These are phyloP conservation scores for Auricularia auricula-judae DNA, from an alignment of 768 basidiomycete genomes.

Conservation along the genomic window DNA sequence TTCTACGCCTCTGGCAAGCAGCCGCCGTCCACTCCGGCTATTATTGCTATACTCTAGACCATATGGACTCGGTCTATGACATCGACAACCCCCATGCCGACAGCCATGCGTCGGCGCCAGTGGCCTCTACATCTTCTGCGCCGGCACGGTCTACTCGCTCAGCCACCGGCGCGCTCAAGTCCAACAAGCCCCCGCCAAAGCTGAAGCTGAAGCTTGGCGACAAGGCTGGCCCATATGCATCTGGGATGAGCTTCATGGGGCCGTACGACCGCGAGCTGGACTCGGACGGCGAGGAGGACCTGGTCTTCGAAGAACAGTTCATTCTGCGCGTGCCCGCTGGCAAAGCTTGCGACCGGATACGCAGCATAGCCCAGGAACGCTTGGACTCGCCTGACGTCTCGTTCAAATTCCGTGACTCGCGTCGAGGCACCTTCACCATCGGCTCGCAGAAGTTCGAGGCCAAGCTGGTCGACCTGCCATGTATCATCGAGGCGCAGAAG, in stretches of 20 bases:
- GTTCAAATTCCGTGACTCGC: constrained; percentile 95
- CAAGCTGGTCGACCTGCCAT: constrained; percentile 93
- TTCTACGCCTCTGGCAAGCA: no score
- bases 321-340: constrained; percentile 82
- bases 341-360: constrained; percentile 66
- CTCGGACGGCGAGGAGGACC: constrained; percentile 81
- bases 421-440: constrained; percentile 82
- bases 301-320: constrained; percentile 96
- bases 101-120: background rate
- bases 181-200: constrained; percentile 51
- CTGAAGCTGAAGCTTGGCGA: constrained; percentile 83
- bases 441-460: constrained; percentile 72
- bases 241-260: constrained; percentile 82
- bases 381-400: constrained; percentile 78
- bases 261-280: constrained; percentile 91
- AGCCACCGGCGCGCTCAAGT: background rate
- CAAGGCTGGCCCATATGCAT: constrained; percentile 67
- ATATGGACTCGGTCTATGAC: background rate
- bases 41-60: no score
- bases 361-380: constrained; percentile 70
- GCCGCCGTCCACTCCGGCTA: no score
- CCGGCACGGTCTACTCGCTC: background rate
- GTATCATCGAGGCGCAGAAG: constrained; percentile 90
- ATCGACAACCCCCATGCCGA: background rate
- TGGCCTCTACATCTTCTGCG: background rate